Base-by-base conservation (phyloP, 257 asterid species). In the Echium plantagineum region DNA sequence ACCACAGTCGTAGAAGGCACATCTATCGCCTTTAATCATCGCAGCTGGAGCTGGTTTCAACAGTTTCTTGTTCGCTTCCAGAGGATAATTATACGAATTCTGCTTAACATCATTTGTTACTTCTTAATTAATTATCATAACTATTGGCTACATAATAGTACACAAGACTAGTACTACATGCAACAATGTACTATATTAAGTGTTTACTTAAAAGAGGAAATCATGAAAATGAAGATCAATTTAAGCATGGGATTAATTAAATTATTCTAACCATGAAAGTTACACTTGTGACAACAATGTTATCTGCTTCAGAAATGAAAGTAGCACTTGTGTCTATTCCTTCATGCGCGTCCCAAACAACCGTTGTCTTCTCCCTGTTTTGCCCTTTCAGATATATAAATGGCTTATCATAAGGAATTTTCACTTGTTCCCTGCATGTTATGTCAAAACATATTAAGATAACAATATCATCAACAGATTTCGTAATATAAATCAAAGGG, bases 11-110 rank as follows among this genome's bases (percentile, higher is more conserved):
- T 65, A 75, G 51, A 88, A 88, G 0, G 81, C 81, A 2, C 76
- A 77, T 56, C 72, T 82, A 49, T 89, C 95, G 1, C 96, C 95
- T 12, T 68, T 24, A 3, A 88, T 69, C 80, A 56, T 47, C 0
- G 77, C 95, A 10, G 96, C 94, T 24, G 73, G 56, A 0, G 95
- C 96, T 1, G 71, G 38, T 38, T 0, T 59, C 51, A 79, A 70
- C 2, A 64, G 71, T 12, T 78, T 75, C 7, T 7, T 18, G 15
- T 52, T 72, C 0, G 12, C 35, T 26, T 26, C 35, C 4, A 69
- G 62, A 16, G 94, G 93, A 62, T 63, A 65, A 63, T 89, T 85
- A 65, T 85, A 77, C 5, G 87, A 75, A 56, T 89, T 89, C 96
- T 87, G 75, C 24, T 51, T 5, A 3, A 19, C 22, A 26, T 35